Evolutionary conservation across 176 grass and related monocot species (phyloP).

Genomic region (Ananas comosus): DNA sequence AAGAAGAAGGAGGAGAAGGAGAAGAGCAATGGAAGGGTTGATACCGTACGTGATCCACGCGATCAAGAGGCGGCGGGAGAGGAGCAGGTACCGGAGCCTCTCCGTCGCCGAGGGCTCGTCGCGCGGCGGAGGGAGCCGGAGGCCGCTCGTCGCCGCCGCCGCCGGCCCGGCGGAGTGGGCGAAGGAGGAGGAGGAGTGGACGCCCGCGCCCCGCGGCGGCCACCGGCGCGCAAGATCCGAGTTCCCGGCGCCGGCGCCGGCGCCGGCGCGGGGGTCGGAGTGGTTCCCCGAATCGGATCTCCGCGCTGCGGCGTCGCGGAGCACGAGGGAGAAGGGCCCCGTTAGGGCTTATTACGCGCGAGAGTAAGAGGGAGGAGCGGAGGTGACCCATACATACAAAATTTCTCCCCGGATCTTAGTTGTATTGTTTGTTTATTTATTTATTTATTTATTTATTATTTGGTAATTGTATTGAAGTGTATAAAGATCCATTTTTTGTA

Average conservation of each 20-base stretch:
- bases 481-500: background rate
- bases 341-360: background rate
- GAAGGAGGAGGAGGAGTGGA: slow-evolving; percentile 7
- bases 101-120: slow-evolving; percentile 24
- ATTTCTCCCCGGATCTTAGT: background rate
- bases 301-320: slow-evolving; percentile 11
- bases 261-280: slow-evolving; percentile 9
- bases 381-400: background rate
- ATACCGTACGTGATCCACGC: slow-evolving; percentile 70
- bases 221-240: slow-evolving; percentile 27
- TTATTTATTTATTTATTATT: background rate
- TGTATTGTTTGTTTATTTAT: no score
- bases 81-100: slow-evolving; percentile 31
- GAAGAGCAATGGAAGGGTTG: slow-evolving; percentile 59
- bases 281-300: background rate
- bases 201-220: background rate
- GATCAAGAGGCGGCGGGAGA: slow-evolving; percentile 49
- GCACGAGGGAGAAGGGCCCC: slow-evolving; percentile 25
- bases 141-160: slow-evolving; percentile 29
- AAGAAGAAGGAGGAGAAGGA: background rate
- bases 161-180: slow-evolving; percentile 9
- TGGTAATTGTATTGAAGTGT: background rate
- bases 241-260: slow-evolving; percentile 10
- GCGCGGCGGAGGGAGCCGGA: slow-evolving; percentile 31
- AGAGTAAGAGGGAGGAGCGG: background rate